Evolutionary conservation across 345 rosid genomes (phyloP).

Genomic region (Iberis pinnata): DNA sequence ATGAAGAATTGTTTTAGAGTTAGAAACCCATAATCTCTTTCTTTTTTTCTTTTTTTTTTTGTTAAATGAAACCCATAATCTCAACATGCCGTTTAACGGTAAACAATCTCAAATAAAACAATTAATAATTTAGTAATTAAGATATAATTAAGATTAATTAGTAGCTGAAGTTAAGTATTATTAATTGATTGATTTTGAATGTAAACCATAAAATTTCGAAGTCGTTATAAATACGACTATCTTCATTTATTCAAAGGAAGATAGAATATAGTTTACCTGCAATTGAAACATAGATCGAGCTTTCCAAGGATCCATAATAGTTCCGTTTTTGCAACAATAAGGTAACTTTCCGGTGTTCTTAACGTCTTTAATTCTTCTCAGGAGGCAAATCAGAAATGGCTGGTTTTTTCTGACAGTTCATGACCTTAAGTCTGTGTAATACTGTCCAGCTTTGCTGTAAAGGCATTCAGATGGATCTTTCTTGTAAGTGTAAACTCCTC

Average conservation of each 20-base stretch:
- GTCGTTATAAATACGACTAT: neutral
- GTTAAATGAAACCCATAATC: no score
- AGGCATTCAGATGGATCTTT: constrained; percentile 51
- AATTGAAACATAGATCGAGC: constrained; percentile 66
- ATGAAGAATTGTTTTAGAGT: no score
- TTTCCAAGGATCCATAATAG: constrained; percentile 50
- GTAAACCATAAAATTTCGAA: no score
- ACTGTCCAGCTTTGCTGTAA: constrained; percentile 56
- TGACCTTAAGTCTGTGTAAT: constrained; percentile 47
- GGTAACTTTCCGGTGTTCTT: constrained; percentile 55
- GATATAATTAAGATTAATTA: no score
- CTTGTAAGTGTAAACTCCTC: constrained; percentile 70
- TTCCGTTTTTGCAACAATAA: constrained; percentile 70
- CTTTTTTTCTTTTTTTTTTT: no score
- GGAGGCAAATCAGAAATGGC: constrained; percentile 26
- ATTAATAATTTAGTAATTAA: no score
- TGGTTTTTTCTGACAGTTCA: constrained; percentile 61
- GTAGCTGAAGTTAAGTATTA: no score
- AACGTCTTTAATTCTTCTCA: constrained; percentile 42
- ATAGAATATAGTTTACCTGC: constrained; percentile 31
- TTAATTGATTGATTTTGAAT: no score
- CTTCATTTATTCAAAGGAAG: no score
- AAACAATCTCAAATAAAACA: no score
- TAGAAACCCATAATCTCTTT: no score
- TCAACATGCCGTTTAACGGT: no score